Base-by-base conservation (phyloP, 441 rosid genomes). In the Erysimum cheiri region DNA sequence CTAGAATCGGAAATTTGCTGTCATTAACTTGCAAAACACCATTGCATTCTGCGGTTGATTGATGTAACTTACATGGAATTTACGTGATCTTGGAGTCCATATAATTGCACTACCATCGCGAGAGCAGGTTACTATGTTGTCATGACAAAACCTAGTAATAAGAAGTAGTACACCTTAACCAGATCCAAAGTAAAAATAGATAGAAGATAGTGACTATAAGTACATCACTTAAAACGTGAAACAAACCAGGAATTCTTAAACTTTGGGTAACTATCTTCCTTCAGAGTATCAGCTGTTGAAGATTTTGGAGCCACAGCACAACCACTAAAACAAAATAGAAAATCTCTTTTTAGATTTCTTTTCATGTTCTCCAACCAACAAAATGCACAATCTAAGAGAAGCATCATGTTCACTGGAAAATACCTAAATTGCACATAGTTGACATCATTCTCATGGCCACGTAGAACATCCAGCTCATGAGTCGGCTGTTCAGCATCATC, bases 41-140 rank as follows among this genome's bases (percentile, higher is more conserved):
- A 52, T 62, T 74, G 67, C 74, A 65, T 39, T 26, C 53, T 62
- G 44, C 46, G 48, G 49, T 44, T 64, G 49, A 61, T 50, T 63
- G 54, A 53, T 40, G 1, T 39, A 72, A 73, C 88, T 85, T 79
- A 87, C 96, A 82, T 85, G 80, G 67, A 75, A 83, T 85, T 84
- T 85, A 57, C 91, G 96, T 55, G 87, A 82, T 77, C 83, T 83
- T 39, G 93, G 91, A 67, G 84, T 86, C 96, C 96, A 89, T 64
- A 89, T 89, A 68, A 89, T 89, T 80, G 96, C 93, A 85, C 96
- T 89, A 60, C 96, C 96, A 78, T 89, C 96, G 69, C 96, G 93
- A 78, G 96, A 89, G 73, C 96, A 89, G 50, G 96, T 89, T 67
- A 89, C 96, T 49, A 89, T 87, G 85, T 87, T 85, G 82, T 87